phyloP scores from a whole-genome alignment of 1,139 yeast genomes.

The Candida albicans region DNA sequence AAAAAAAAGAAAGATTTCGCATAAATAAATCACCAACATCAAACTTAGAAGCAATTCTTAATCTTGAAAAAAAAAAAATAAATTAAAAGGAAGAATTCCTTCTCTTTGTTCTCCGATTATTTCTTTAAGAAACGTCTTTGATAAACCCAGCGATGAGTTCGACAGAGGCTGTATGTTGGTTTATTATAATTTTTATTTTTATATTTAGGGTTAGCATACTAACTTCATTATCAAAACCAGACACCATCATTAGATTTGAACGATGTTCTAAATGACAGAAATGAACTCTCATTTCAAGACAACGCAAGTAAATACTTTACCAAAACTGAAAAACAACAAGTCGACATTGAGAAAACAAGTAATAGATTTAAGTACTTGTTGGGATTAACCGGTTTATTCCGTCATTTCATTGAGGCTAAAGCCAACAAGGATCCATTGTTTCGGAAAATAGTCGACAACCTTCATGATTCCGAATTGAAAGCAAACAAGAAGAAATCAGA shows the following conservation, averaged over 20 bases:
- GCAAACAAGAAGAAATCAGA: conserved; percentile 13
- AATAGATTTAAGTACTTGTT: conserved; percentile 65
- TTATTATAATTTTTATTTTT: not conserved
- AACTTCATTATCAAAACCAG: not conserved
- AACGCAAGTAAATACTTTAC: conserved; percentile 41
- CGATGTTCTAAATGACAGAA: conserved; percentile 13
- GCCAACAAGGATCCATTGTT: conserved; percentile 64
- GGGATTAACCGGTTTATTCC: conserved; percentile 66
- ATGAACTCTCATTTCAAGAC: conserved; percentile 17
- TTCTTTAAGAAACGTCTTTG: not conserved
- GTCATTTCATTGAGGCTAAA: conserved; percentile 66
- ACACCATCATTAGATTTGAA: conserved; percentile 23
- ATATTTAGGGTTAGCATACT: not conserved
- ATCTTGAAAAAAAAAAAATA: not conserved
- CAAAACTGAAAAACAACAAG: conserved; percentile 44
- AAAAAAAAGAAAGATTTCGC: no score
- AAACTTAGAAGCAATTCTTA: no score
- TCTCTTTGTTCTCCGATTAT: not conserved
- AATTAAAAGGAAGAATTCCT: not conserved
- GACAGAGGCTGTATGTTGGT: conserved; percentile 12
- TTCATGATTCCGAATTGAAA: conserved; percentile 31
- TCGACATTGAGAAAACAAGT: conserved; percentile 55
- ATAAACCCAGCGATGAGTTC: conserved; percentile 9
- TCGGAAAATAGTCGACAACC: conserved; percentile 44
- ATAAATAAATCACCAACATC: no score